These are phyloP conservation scores for Linnemannia elongata DNA, from an alignment of 192 early-diverging fungal species.

Conservation along the genomic window DNA sequence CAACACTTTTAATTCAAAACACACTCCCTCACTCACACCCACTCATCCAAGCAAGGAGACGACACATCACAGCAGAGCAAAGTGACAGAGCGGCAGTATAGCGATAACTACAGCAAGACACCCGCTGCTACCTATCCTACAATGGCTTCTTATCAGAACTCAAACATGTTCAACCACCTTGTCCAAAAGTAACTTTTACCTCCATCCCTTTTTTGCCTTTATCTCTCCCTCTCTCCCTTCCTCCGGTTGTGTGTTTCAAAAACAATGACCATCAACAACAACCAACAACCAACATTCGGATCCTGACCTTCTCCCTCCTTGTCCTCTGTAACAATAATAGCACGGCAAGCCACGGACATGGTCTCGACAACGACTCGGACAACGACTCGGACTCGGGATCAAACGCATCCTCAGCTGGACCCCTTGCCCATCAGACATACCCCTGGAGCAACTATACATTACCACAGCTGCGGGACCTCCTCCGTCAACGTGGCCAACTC, in stretches of 20 bases:
- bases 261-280: neutral
- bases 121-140: neutral
- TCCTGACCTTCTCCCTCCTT: neutral
- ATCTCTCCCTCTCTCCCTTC: neutral
- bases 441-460: slow-evolving; percentile 49
- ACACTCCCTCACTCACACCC: neutral
- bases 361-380: slow-evolving; percentile 16
- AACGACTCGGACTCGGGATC: slow-evolving; percentile 43
- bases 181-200: slow-evolving; percentile 39
- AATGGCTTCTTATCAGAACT: slow-evolving; percentile 45
- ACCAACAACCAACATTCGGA: neutral
- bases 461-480: slow-evolving; percentile 42
- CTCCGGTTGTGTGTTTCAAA: neutral
- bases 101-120: neutral
- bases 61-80: neutral
- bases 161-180: slow-evolving; percentile 57
- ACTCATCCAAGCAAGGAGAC: no score
- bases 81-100: neutral
- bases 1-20: neutral
- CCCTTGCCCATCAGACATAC: slow-evolving; percentile 20
- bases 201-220: neutral
- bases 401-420: neutral
- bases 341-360: slow-evolving; percentile 14
- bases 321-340: neutral
- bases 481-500: slow-evolving; percentile 44